phyloP scores from a whole-genome alignment of 1,284 basidiomycete species.

The Naganishia liquefaciens region DNA sequence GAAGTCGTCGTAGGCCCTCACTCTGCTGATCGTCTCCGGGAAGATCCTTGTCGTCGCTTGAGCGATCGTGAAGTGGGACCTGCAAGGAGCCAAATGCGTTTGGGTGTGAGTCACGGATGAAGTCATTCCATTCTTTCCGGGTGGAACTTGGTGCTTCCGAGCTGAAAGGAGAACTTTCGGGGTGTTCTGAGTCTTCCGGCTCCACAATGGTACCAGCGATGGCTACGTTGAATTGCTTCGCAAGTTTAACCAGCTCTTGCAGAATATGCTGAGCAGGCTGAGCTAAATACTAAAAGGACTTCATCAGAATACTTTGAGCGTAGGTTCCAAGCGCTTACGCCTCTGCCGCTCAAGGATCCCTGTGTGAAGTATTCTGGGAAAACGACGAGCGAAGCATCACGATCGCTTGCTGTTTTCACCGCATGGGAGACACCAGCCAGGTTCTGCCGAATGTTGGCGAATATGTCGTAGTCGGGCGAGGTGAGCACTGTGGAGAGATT shows the following conservation, averaged over 20 bases:
- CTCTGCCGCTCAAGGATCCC: slow-evolving; percentile 47
- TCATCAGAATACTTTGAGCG: not conserved
- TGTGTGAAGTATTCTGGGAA: slow-evolving; percentile 55
- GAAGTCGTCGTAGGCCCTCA: slow-evolving; percentile 23
- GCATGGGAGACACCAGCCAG: slow-evolving; percentile 35
- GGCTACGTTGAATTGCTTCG: slow-evolving; percentile 38
- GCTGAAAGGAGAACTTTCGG: slow-evolving; percentile 19
- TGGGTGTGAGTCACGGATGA: slow-evolving; percentile 31
- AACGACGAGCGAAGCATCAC: slow-evolving; percentile 46
- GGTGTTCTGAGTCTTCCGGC: slow-evolving; percentile 9
- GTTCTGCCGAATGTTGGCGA: slow-evolving; percentile 34
- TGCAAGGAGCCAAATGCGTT: not conserved
- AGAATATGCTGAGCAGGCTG: slow-evolving; percentile 42
- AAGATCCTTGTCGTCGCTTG: slow-evolving; percentile 30
- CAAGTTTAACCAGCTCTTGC: slow-evolving; percentile 39
- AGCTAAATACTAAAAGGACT: slow-evolving; percentile 43
- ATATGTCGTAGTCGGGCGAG: slow-evolving; percentile 26
- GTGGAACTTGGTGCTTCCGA: slow-evolving; percentile 28
- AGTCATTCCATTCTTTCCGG: slow-evolving; percentile 14
- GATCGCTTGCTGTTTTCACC: slow-evolving; percentile 38
- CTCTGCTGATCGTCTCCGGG: slow-evolving; percentile 9
- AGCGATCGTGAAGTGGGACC: not conserved
- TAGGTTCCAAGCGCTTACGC: slow-evolving; percentile 39
- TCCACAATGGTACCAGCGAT: slow-evolving; percentile 50
- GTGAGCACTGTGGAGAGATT: slow-evolving; percentile 33